Evolutionary conservation across 768 basidiomycete genomes (phyloP), one percentile per base, ranked within the genome.

Genomic region (Amanita phalloides): DNA sequence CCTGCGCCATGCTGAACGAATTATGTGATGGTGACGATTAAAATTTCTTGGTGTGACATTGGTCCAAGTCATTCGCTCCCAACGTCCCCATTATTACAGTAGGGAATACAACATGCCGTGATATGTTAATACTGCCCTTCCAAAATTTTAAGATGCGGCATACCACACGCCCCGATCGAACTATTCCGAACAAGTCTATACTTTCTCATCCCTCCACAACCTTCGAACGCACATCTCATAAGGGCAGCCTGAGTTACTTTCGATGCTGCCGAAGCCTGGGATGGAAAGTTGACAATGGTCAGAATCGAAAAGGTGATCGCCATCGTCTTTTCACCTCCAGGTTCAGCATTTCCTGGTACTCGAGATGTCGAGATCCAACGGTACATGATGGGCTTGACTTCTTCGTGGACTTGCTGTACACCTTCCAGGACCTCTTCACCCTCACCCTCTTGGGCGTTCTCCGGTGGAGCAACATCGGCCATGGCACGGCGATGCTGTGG

Each of bases 311-410:
- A 79, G 4, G 74, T 70, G 43, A 84, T 62, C 25, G 55, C 60
- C 74, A 82, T 56, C 41, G 50, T 58, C 42, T 56, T 51, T 36
- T 57, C 54, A 6, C 53, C 42, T 2, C 42, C 51, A 1, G 45
- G 10, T 17, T 33, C 53, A 52, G 44, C 7, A 48, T 41, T 23
- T 57, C 56, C 54, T 5, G 56, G 57, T 9, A 58, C 57, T 48
- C 72, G 74, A 20, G 75, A 67, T 1, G 78, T 81, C 3, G 84
- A 86, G 1, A 86, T 65, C 86, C 86, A 90, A 26, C 86, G 75
- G 58, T 81, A 86, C 78, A 78, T 82, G 3, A 73, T 77, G 2
- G 87, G 73, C 39, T 64, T 60, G 10, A 58, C 59, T 23, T 64
- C 70, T 14, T 61, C 67, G 48, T 60, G 55, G 17, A 62, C 59